Evolutionary conservation across 495 filamentous ascomycete genomes (phyloP), one percentile per base, ranked within the genome.

Genomic region (Trichocladium antarcticum): DNA sequence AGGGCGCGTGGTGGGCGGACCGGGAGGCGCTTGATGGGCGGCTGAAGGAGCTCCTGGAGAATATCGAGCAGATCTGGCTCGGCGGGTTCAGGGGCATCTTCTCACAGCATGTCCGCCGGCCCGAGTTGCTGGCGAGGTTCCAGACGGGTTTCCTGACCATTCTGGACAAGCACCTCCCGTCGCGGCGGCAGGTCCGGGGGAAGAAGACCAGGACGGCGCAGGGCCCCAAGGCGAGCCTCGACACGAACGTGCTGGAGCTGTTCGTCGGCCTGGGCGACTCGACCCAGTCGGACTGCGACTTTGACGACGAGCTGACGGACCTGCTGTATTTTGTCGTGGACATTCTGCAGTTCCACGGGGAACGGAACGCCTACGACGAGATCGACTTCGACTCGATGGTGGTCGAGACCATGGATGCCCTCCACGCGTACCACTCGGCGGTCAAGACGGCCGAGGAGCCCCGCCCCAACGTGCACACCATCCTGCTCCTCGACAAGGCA

Each of bases 281-380:
- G 3, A 76, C 73, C 1, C 69, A 72, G 5, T 75, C 80, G 1
- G 77, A 78, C 4, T 58, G 63, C 41, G 89, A 94, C 49, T 72
- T 89, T 2, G 88, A 94, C 45, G 92, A 97, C 54, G 78, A 81
- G 0, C 61, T 98, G 36, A 85, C 80, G 55, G 92, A 98, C 62
- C 68, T 98, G 40, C 74, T 98, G 0, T 95, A 95, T 64, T 97
- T 96, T 58, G 86, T 97, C 8, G 81, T 97, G 5, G 92, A 98
- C 61, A 89, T 97, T 42, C 69, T 97, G 22, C 93, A 97, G 65
- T 98, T 97, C 66, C 85, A 93, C 54, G 92, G 92, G 1, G 92
- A 98, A 66, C 77, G 81, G 27, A 97, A 97, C 63, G 92, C 93
- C 2, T 96, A 95, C 68, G 93, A 97, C 60, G 92, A 98, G 68